Evolutionary conservation across 495 filamentous ascomycete species (phyloP).

Genomic region (Polyplosphaeria fusca): DNA sequence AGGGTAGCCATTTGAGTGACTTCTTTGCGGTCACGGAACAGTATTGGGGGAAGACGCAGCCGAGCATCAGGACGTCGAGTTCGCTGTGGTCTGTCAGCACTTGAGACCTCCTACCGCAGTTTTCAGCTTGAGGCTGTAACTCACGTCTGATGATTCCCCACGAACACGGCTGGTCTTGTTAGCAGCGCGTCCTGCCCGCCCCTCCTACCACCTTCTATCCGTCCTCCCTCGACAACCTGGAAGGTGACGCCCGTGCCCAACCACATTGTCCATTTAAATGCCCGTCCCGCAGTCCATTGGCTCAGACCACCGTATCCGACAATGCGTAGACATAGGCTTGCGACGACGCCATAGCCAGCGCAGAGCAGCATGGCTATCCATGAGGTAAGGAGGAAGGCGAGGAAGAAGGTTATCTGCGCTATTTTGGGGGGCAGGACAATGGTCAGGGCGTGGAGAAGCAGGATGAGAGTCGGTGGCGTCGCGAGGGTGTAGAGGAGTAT

Average conservation of each 20-base stretch:
- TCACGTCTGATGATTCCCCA: constrained; percentile 84
- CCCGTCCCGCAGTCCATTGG: constrained; percentile 79
- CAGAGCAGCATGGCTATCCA: constrained; percentile 64
- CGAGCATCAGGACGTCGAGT: constrained; percentile 89
- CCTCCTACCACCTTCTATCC: constrained; percentile 19
- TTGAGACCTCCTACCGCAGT: not conserved
- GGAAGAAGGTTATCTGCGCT: constrained; percentile 53
- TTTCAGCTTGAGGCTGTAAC: not conserved
- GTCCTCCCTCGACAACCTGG: constrained; percentile 48
- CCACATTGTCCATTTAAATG: constrained; percentile 80
- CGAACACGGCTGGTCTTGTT: constrained; percentile 76
- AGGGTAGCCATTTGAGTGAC: constrained; percentile 71
- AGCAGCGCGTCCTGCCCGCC: constrained; percentile 25
- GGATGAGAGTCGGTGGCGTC: constrained; percentile 52
- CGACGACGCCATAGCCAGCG: constrained; percentile 74
- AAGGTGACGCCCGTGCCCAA: constrained; percentile 75
- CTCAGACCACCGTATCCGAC: constrained; percentile 69
- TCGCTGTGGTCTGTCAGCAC: constrained; percentile 47
- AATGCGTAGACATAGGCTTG: constrained; percentile 67
- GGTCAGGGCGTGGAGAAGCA: constrained; percentile 25
- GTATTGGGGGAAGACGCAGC: constrained; percentile 80
- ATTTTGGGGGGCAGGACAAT: constrained; percentile 41
- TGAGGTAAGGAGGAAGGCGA: constrained; percentile 67
- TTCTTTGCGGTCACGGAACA: constrained; percentile 93
- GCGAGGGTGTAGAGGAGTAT: constrained; percentile 38